Evolutionary conservation across 345 rosid genomes (phyloP).

Genomic region (Lumnitzera racemosa): DNA sequence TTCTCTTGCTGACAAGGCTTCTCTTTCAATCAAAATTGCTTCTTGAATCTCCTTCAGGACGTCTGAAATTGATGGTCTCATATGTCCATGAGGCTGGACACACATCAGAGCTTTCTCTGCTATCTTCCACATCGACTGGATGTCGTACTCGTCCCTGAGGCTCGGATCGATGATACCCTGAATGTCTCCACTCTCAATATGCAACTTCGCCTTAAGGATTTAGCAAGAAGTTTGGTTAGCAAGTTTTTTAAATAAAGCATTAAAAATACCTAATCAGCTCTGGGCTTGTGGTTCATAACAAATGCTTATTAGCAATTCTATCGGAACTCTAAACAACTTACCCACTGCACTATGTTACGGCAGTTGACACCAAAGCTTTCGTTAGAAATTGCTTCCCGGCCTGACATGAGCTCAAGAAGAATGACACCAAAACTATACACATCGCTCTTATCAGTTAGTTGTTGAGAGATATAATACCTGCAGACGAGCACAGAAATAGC

Average conservation of each 20-base stretch:
- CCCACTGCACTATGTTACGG: conserved; percentile 99
- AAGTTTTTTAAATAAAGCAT: background rate
- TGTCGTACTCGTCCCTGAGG: conserved; percentile 57
- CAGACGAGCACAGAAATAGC: conserved; percentile 6
- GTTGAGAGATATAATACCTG: conserved; percentile 98
- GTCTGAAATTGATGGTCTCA: conserved; percentile 91
- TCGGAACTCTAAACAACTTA: conserved; percentile 21
- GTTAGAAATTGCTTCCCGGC: conserved; percentile 91
- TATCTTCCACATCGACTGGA: conserved; percentile 98
- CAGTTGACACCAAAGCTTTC: conserved; percentile 87
- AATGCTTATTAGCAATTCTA: background rate
- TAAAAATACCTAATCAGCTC: background rate
- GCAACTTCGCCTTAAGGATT: conserved; percentile 62
- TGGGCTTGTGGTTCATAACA: background rate
- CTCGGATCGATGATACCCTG: conserved; percentile 81
- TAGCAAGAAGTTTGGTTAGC: background rate
- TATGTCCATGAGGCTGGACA: conserved; percentile 81
- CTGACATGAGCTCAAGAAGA: conserved; percentile 92
- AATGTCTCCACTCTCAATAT: conserved; percentile 91
- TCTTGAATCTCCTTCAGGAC: conserved; percentile 96
- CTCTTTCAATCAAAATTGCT: conserved; percentile 74
- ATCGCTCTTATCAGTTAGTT: conserved; percentile 93
- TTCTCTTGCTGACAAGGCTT: conserved; percentile 36
- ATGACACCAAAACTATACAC: conserved; percentile 98
- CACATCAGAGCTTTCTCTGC: conserved; percentile 94